A percentile compares a stretch with the other conserved stretches of the same genome.
phyloP scores from a whole-genome alignment of 179 eudicot species.

The Amaranthus tricolor region DNA sequence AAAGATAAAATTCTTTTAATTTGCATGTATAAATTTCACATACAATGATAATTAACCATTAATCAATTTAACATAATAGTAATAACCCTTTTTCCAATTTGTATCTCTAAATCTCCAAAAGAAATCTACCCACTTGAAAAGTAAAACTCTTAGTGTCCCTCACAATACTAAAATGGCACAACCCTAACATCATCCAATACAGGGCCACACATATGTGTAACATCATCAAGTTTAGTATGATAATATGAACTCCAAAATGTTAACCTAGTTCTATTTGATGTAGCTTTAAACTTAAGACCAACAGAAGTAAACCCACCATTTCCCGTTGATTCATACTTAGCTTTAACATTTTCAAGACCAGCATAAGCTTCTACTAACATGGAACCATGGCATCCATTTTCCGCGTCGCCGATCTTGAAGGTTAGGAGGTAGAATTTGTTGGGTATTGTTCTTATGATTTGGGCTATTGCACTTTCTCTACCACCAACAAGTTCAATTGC shows the following conservation, averaged over 20 bases:
- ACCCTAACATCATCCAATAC: constrained; percentile 57
- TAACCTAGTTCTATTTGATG: constrained; percentile 39
- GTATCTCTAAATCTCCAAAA: too few relatives aligned
- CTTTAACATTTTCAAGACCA: constrained; percentile 40
- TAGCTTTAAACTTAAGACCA: constrained; percentile 41
- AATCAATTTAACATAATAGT: too few relatives aligned
- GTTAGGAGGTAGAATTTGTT: constrained; percentile 35
- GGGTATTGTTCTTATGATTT: constrained; percentile 39
- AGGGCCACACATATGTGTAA: constrained; percentile 58
- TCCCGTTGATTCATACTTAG: constrained; percentile 36
- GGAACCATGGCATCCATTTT: constrained; percentile 49
- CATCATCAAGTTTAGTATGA: constrained; percentile 45
- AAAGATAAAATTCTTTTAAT: too few relatives aligned
- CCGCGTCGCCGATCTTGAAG: constrained; percentile 56
- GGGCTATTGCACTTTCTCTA: constrained; percentile 59
- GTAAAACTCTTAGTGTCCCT: too few relatives aligned
- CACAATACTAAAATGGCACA: constrained; percentile 10
- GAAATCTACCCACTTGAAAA: too few relatives aligned
- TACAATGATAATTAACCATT: too few relatives aligned
- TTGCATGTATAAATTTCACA: too few relatives aligned
- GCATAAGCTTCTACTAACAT: constrained; percentile 68
- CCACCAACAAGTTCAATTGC: constrained; percentile 65
- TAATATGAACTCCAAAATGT: constrained; percentile 63
- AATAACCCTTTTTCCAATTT: too few relatives aligned
- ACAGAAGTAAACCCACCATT: constrained; percentile 44